Evolutionary conservation across 352 stramenopile genomes (phyloP).

Genomic region (Globisporangium perplexum): DNA sequence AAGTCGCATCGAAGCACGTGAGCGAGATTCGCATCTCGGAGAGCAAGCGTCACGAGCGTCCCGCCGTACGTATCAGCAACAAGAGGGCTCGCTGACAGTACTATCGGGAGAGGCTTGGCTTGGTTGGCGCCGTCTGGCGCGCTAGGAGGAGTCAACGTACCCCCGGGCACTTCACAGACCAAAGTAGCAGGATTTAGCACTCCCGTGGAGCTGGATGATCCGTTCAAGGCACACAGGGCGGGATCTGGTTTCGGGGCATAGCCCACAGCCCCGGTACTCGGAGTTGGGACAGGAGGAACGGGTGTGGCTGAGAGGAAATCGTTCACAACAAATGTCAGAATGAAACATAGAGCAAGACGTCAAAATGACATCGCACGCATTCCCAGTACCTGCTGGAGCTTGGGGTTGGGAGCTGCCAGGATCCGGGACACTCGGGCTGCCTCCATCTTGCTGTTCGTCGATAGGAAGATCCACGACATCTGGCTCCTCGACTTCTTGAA

Average conservation of each 20-base stretch:
- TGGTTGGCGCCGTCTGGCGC: no score
- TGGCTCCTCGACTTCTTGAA: slow-evolving; percentile 43
- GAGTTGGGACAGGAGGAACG: neutral
- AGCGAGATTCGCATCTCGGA: slow-evolving; percentile 4
- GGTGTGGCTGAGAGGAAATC: neutral
- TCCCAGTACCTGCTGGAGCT: no score
- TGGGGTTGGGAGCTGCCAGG: neutral
- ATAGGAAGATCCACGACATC: slow-evolving; percentile 4
- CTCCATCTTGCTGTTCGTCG: neutral
- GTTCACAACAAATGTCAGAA: no score
- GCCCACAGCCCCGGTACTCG: neutral
- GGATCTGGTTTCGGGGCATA: no score
- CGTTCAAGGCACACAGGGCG: neutral
- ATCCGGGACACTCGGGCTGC: neutral
- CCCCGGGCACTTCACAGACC: neutral
- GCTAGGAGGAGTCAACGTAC: neutral
- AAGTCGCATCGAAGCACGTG: slow-evolving; percentile 12
- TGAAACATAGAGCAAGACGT: no score
- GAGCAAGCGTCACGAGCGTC: slow-evolving; percentile 18
- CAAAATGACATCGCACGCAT: no score
- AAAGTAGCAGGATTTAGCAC: neutral
- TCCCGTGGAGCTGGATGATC: neutral
- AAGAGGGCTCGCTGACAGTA: slow-evolving; percentile 15
- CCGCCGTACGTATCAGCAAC: slow-evolving; percentile 13
- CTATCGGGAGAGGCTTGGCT: neutral